Evolutionary conservation across 768 basidiomycete genomes (phyloP).

Genomic region (Lanmaoa rubissima): DNA sequence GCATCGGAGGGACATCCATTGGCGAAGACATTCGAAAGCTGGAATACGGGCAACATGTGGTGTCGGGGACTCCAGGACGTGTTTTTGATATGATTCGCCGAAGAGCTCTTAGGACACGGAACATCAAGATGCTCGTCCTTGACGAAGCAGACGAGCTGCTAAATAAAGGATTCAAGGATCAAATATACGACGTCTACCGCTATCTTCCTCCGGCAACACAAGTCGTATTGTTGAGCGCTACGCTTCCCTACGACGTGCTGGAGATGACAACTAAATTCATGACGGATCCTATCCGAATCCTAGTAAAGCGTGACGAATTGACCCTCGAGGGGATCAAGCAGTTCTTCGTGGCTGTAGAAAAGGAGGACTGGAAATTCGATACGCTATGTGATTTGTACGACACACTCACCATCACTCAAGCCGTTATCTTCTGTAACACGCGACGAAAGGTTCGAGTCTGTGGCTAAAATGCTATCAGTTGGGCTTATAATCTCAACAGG

Average conservation of each 20-base stretch:
- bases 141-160: constrained; percentile 96
- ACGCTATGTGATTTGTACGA: constrained; percentile 97
- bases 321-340: constrained; percentile 96
- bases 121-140: constrained; percentile 96
- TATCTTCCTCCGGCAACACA: constrained; percentile 97
- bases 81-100: constrained; percentile 99
- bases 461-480: not conserved
- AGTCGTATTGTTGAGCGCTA: constrained; percentile 94
- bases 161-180: constrained; percentile 98
- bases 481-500: constrained; percentile 43
- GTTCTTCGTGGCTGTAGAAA: constrained; percentile 98
- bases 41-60: constrained; percentile 96
- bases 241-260: constrained; percentile 92
- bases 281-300: constrained; percentile 97
- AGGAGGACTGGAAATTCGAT: constrained; percentile 99
- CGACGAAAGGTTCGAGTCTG: constrained; percentile 74
- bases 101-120: constrained; percentile 87
- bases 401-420: constrained; percentile 97
- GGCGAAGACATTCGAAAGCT: constrained; percentile 97
- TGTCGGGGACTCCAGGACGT: constrained; percentile 95
- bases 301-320: constrained; percentile 99
- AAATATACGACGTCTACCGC: constrained; percentile 98
- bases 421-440: constrained; percentile 99
- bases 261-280: constrained; percentile 99
- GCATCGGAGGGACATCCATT: constrained; percentile 96